phyloP scores from a whole-genome alignment of 1,284 basidiomycete genomes.

The Cutaneotrichosporon cutaneum region DNA sequence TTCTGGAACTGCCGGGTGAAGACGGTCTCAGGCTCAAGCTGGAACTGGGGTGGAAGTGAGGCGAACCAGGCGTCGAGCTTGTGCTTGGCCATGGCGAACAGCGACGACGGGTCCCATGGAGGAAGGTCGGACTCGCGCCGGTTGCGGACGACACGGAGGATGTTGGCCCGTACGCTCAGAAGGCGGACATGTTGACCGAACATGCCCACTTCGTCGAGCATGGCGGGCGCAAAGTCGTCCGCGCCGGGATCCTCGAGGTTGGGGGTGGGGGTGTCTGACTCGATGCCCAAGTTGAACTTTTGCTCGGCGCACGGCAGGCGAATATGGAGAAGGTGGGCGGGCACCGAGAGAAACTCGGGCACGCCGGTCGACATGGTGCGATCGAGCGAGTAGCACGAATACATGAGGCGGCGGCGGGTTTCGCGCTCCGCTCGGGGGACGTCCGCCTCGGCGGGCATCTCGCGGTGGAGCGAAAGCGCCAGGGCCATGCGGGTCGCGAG shows the following conservation, averaged over 20 bases:
- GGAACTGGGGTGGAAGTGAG: slow-evolving; percentile 22
- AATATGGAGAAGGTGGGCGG: slow-evolving; percentile 9
- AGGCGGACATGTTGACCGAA: slow-evolving; percentile 24
- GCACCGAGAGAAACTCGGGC: slow-evolving; percentile 18
- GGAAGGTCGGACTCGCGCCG: slow-evolving; percentile 17
- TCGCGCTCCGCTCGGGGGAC: slow-evolving; percentile 22
- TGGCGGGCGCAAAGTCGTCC: not conserved
- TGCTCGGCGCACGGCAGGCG: slow-evolving; percentile 25
- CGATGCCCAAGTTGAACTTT: slow-evolving; percentile 16
- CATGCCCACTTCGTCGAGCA: slow-evolving; percentile 20
- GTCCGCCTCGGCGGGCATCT: slow-evolving; percentile 16
- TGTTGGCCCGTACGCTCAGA: slow-evolving; percentile 19
- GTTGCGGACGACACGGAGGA: slow-evolving; percentile 19
- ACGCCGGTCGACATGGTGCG: slow-evolving; percentile 31
- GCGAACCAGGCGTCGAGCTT: slow-evolving; percentile 21
- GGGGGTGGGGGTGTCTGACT: slow-evolving; percentile 15
- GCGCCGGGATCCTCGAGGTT: slow-evolving; percentile 11
- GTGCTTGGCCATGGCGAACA: slow-evolving; percentile 16
- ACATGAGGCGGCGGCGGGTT: slow-evolving; percentile 28
- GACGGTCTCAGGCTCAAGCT: slow-evolving; percentile 25
- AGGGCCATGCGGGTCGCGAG: slow-evolving; percentile 25
- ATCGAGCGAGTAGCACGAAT: slow-evolving; percentile 30
- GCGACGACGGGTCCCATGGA: slow-evolving; percentile 20
- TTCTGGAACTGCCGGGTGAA: slow-evolving; percentile 26
- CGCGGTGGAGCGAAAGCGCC: slow-evolving; percentile 22